These are phyloP conservation scores for Trichoderma asperellum DNA, from an alignment of 2,329 filamentous ascomycete species.

Conservation along the genomic window DNA sequence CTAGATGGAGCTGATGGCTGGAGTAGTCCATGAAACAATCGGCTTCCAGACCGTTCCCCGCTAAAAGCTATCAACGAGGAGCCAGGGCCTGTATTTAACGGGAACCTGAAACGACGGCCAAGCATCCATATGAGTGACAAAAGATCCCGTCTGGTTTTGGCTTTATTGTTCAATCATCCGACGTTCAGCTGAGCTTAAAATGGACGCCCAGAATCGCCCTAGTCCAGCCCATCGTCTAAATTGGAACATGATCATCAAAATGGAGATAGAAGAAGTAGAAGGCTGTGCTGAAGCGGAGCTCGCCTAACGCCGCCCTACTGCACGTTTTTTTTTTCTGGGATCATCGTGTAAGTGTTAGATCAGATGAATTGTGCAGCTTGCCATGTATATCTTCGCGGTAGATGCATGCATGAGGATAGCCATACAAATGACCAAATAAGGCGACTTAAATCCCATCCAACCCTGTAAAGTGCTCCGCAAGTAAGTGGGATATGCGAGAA, in stretches of 20 bases:
- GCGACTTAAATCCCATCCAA: not conserved
- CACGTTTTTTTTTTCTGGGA: not conserved
- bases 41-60: constrained; percentile 1
- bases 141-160: not conserved
- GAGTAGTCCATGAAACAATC: constrained; percentile 19
- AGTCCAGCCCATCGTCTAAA: constrained; percentile 1
- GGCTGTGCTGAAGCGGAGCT: not conserved
- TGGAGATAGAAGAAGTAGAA: not conserved
- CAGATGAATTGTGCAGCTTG: not conserved
- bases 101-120: constrained; percentile 20
- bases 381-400: not conserved
- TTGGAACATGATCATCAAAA: not conserved
- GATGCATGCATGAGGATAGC: no score
- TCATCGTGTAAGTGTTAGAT: constrained; percentile 14
- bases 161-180: not conserved
- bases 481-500: not conserved
- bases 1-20: not conserved
- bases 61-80: not conserved
- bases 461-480: not conserved
- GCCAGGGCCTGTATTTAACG: not conserved
- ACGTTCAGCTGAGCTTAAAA: not conserved
- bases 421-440: not conserved
- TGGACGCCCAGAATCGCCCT: not conserved
- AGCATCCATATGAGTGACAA: not conserved
- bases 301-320: not conserved